Evolutionary conservation across 2,329 filamentous ascomycete species (phyloP), one percentile per base, ranked within the genome.

Genomic region (Ascochyta clinopodiicola): DNA sequence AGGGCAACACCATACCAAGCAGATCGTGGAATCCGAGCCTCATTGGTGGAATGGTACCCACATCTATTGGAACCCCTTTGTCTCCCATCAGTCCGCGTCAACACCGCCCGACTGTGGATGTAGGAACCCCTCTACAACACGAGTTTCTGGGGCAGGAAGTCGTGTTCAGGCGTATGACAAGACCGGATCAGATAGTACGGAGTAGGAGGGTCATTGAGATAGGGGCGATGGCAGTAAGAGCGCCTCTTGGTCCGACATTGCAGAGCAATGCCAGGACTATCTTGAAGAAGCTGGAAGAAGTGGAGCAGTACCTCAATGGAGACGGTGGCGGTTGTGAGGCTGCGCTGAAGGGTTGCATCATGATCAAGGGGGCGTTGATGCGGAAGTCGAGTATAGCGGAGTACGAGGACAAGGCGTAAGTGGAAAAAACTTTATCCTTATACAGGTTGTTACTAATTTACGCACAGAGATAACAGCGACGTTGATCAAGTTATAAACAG

Each of bases 171-270:
- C 62, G 63, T n/a, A 73, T 74, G 67, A 56, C 43, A 10, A 47
- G 44, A 6, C 47, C 53, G 6, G 55, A 60, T 1, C 61, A 69
- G 37, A 44, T 62, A 4, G 45, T 44, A 13, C 45, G 58, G 15
- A 72, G 71, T 44, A 43, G 45, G 7, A 59, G 59, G 13, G 57
- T 74, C 22, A 69, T 74, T 34, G 65, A 74, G 40, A 63, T 74
- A 13, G 72, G 72, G 8, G 68, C 69, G 4, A 62, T 73, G 56
- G 62, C 60, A 25, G 67, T 70, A 15, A 53, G 42, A 5, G 25
- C 19, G 2, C 48, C 43, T 15, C 21, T 61, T 19, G 51, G 57
- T 21, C 48, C 56, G 10, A 40, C 32, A 10, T 35, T 59, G 24
- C 32, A 51, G 19, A 36, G 17, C 2, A 10, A 22, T 19, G 22